Percentiles rank a stretch among this genome's conserved stretches.
phyloP scores from a whole-genome alignment of 1,284 basidiomycete genomes.

The Irpex sp. region DNA sequence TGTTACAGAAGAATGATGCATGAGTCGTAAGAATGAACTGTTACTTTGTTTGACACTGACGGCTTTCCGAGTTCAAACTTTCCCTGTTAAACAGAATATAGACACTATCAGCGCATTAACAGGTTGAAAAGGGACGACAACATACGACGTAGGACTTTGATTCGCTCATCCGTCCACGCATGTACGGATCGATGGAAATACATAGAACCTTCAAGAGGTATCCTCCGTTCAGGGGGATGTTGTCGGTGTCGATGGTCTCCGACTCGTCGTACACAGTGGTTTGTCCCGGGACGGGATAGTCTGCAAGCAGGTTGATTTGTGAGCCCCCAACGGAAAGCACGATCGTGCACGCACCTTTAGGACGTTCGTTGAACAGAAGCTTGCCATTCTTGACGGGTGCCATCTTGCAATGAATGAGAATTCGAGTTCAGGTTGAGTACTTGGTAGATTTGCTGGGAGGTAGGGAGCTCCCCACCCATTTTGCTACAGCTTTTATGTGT shows the following conservation, averaged over 20 bases:
- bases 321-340: not conserved
- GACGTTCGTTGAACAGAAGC: slow-evolving; percentile 15
- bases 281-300: slow-evolving; percentile 45
- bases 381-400: slow-evolving; percentile 17
- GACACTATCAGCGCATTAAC: not conserved
- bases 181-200: slow-evolving; percentile 47
- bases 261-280: slow-evolving; percentile 43
- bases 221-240: slow-evolving; percentile 44
- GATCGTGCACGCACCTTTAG: slow-evolving; percentile 9
- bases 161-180: slow-evolving; percentile 35
- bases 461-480: not conserved
- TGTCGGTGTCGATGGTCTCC: slow-evolving; percentile 46
- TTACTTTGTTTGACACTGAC: not conserved
- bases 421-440: not conserved
- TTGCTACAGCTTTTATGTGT: not conserved
- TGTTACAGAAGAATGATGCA: not conserved
- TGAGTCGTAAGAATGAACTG: too few relatives aligned
- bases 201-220: slow-evolving; percentile 47
- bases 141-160: not conserved
- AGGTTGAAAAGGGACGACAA: not conserved
- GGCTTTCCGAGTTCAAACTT: not conserved
- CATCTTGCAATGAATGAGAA: slow-evolving; percentile 4
- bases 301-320: slow-evolving; percentile 17
- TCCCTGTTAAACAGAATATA: not conserved
- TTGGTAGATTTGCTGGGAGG: not conserved